These are phyloP conservation scores for Lepidium sativum DNA, from an alignment of 345 rosid genomes.

Conservation along the genomic window DNA sequence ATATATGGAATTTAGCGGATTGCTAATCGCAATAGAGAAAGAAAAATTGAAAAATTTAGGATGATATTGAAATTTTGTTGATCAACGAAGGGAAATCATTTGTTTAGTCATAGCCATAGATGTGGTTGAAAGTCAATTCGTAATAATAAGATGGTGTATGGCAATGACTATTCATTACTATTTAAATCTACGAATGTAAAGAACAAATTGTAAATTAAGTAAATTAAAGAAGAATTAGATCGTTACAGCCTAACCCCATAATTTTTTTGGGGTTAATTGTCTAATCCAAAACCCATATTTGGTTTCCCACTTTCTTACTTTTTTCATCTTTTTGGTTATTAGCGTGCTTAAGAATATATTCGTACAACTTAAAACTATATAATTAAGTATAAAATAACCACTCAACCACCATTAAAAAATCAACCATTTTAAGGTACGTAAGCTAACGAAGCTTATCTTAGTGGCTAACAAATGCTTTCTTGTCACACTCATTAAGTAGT, in stretches of 20 bases:
- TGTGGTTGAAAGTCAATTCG: slow-evolving; percentile 12
- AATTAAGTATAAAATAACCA: slow-evolving; percentile 7
- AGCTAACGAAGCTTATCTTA: slow-evolving; percentile 24
- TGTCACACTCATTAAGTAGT: slow-evolving; percentile 17
- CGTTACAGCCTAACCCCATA: slow-evolving; percentile 22
- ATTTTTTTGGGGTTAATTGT: not conserved
- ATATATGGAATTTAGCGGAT: not conserved
- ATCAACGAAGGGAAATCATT: not conserved
- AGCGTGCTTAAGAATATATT: slow-evolving; percentile 23
- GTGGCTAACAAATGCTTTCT: slow-evolving; percentile 18
- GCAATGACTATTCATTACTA: slow-evolving; percentile 5
- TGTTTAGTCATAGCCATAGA: not conserved
- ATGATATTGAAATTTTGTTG: not conserved
- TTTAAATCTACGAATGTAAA: slow-evolving; percentile 9
- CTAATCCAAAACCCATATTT: slow-evolving; percentile 9
- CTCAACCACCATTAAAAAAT: slow-evolving; percentile 2
- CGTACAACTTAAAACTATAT: slow-evolving; percentile 11
- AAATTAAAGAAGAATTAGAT: slow-evolving; percentile 4
- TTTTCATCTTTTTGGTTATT: slow-evolving; percentile 3
- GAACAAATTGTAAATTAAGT: not conserved
- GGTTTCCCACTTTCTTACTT: slow-evolving; percentile 18
- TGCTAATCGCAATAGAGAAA: not conserved
- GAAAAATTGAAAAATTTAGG: not conserved
- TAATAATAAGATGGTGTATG: slow-evolving; percentile 7
- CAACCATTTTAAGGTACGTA: slow-evolving; percentile 5